Evolutionary conservation across 441 rosid genomes (phyloP).

Genomic region (Syzygium syzygioides): DNA sequence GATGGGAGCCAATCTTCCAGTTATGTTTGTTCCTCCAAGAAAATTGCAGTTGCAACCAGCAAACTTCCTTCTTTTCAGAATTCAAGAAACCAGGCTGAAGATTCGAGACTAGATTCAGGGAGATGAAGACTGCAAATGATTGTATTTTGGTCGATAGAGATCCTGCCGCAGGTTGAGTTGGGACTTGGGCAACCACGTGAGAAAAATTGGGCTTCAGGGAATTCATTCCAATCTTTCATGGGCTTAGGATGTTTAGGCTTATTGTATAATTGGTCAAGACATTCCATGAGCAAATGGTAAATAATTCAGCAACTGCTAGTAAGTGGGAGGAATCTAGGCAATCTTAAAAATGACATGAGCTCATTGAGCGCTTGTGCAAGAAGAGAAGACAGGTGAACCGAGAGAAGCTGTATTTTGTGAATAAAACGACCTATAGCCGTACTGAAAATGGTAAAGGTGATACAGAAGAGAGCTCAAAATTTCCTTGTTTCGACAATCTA

Average conservation of each 20-base stretch:
- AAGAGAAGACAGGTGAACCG: constrained; percentile 19
- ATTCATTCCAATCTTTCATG: constrained; percentile 11
- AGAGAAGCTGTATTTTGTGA: constrained; percentile 7
- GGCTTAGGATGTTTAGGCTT: constrained; percentile 15
- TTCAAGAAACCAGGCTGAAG: constrained; percentile 8
- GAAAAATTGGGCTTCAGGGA: constrained; percentile 23
- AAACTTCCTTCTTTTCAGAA: constrained; percentile 11
- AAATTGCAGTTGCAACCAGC: constrained; percentile 14
- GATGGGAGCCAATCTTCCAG: constrained; percentile 15
- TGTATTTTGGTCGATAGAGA: constrained; percentile 11
- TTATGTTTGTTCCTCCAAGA: constrained; percentile 14
- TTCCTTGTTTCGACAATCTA: constrained; percentile 7
- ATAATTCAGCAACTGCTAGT: constrained; percentile 6
- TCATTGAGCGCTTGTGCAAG: constrained; percentile 6
- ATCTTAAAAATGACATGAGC: constrained; percentile 13
- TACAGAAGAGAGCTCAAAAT: constrained; percentile 1
- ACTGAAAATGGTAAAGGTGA: constrained; percentile 8
- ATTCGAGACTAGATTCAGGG: constrained; percentile 5
- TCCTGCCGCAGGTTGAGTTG: constrained; percentile 33
- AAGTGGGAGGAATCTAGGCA: constrained; percentile 20
- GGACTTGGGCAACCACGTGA: constrained; percentile 55
- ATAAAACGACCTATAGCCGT: background rate
- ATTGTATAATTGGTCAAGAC: constrained; percentile 13
- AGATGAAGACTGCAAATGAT: constrained; percentile 11
- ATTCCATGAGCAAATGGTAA: constrained; percentile 13